Conservation (phyloP, 257 asterid species). For the Solanum etuberosum region DNA sequence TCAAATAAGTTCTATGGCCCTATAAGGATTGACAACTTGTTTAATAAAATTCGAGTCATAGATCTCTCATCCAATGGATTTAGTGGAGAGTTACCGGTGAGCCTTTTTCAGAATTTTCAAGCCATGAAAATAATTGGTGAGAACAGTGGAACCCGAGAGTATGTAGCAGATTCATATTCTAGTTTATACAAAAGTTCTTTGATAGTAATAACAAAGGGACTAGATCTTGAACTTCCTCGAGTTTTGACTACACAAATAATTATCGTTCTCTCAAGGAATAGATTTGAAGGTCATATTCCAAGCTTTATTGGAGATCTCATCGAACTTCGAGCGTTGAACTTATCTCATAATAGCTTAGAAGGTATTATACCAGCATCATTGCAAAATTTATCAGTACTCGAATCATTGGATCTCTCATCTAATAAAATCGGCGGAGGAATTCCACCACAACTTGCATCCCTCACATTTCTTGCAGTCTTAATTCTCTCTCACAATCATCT, state of each 20-base stretch:
- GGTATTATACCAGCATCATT: background rate
- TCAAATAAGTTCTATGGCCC: too few species aligned
- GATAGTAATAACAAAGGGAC: too few species aligned
- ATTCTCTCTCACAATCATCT: background rate
- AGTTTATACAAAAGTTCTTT: too few species aligned
- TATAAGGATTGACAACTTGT: too few species aligned
- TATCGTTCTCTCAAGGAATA: background rate
- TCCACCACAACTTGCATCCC: background rate
- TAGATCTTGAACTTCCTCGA: accelerated
- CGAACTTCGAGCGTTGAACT: background rate
- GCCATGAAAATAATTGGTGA: too few species aligned
- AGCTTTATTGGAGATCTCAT: background rate
- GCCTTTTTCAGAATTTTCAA: too few species aligned
- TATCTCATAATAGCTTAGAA: background rate
- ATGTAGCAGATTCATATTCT: too few species aligned
- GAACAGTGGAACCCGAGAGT: too few species aligned
- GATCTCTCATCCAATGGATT: too few species aligned
- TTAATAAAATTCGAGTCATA: too few species aligned
- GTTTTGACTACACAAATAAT: background rate
- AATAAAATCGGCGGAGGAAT: background rate
- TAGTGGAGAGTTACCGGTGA: too few species aligned
- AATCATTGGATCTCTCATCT: background rate
- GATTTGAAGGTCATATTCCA: background rate
- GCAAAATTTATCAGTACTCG: too few species aligned
- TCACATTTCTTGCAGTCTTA: background rate